Evolutionary conservation across 2,329 filamentous ascomycete species (phyloP).

Genomic region (Fusarium ramigenum): DNA sequence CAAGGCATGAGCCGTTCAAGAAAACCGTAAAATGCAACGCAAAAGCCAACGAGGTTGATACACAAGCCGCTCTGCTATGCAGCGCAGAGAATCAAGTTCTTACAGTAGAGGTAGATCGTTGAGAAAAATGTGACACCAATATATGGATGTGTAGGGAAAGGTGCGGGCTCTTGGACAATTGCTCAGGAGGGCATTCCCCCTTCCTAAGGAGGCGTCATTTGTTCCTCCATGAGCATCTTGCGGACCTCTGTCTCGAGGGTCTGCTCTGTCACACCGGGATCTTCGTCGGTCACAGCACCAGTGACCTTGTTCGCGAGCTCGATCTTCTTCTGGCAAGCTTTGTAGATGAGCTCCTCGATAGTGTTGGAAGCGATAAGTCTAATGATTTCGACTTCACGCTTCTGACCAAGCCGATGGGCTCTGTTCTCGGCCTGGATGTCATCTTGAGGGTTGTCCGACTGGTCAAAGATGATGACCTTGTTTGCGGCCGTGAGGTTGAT

Average conservation of each 20-base stretch:
- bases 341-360: slow-evolving; percentile 93
- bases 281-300: slow-evolving; percentile 49
- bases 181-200: slow-evolving; percentile 13
- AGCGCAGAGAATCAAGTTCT: slow-evolving; percentile 16
- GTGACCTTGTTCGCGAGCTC: slow-evolving; percentile 77
- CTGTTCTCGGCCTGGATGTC: slow-evolving; percentile 98
- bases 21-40: slow-evolving; percentile 3
- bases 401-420: slow-evolving; percentile 94
- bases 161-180: background rate
- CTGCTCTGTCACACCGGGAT: slow-evolving; percentile 41
- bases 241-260: slow-evolving; percentile 57
- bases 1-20: background rate
- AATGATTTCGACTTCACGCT: slow-evolving; percentile 87
- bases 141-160: background rate
- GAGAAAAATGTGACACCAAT: background rate
- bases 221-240: slow-evolving; percentile 53
- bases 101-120: slow-evolving; percentile 4
- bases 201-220: slow-evolving; percentile 52
- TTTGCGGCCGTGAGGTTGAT: slow-evolving; percentile 97
- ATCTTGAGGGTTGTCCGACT: slow-evolving; percentile 97
- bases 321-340: slow-evolving; percentile 90
- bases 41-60: slow-evolving; percentile 16
- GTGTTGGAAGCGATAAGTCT: slow-evolving; percentile 82
- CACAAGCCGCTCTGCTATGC: slow-evolving; percentile 26
- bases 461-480: slow-evolving; percentile 97